Base-by-base conservation (phyloP, 2,329 filamentous ascomycete genomes). In the Colletotrichum destructivum region DNA sequence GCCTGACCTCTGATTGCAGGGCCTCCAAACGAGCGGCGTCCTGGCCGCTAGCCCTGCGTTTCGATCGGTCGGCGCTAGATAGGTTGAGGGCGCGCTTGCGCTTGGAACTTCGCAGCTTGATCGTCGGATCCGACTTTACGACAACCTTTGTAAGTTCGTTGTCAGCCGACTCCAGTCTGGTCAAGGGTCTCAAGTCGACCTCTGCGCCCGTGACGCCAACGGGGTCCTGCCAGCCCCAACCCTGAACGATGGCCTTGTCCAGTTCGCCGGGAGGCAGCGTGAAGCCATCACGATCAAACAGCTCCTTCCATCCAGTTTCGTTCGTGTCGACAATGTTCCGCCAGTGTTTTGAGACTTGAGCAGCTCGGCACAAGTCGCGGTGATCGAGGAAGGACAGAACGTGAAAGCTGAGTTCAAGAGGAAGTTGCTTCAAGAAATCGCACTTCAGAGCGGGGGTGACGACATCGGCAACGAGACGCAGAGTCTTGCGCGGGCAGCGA, bases 211-310 rank as follows among this genome's bases (percentile, higher is more conserved):
- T 89, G 4, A 87, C 82, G 0, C 93, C 93, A 66, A 90, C 89
- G 0, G 95, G 94, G 78, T 96, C 94, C 80, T 99, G 96, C 95
- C 96, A 99, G 16, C 95, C 96, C 96, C 96, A 99, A 16, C 96
- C 96, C 84, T 98, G 94, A 52, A 87, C 86, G 66, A 98, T 95
- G 40, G 96, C 95, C 76, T 92, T 92, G 74, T 94, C 91, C 31
- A 99, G 86, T 81, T 99, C 96, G 21, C 94, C 94, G 0, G 91
- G 86, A 0, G 94, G 92, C 2, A 99, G 85, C 38, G 85, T 85
- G 80, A 94, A 98, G 0, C 94, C 94, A 79, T 98, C 95, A 1
- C 87, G 87, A 73, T 98, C 95, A 52, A 99, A 91, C 1, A 98
- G 86, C 74, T 95, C 93, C 82, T 97, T 98, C 96, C 96, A 99